These are phyloP conservation scores for Omphalotus olearius DNA, from an alignment of 1,284 basidiomycete genomes.

Conservation along the genomic window DNA sequence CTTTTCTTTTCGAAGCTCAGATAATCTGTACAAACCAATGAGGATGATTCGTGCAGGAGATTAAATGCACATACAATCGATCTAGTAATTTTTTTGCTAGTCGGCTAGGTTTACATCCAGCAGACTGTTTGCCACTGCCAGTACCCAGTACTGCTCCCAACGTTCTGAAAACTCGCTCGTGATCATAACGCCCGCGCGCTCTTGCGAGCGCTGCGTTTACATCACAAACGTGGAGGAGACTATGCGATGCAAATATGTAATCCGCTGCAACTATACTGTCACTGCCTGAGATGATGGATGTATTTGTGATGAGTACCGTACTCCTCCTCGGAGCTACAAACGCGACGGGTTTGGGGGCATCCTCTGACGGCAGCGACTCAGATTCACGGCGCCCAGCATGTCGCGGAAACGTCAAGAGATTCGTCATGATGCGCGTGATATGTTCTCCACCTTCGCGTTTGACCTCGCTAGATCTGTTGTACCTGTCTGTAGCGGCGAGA, in stretches of 20 bases:
- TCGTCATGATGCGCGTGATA: constrained; percentile 69
- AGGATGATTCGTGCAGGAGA: background rate
- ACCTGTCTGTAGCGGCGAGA: constrained; percentile 52
- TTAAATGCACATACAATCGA: constrained; percentile 36
- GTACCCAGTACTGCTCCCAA: constrained; percentile 48
- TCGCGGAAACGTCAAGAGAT: constrained; percentile 60
- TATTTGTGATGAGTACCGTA: constrained; percentile 64
- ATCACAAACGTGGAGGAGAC: constrained; percentile 46
- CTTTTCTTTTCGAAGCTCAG: constrained; percentile 55
- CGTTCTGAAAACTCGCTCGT: constrained; percentile 70
- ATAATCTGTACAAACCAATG: constrained; percentile 43
- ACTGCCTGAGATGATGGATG: constrained; percentile 49
- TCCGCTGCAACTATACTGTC: constrained; percentile 59
- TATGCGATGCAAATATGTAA: constrained; percentile 50
- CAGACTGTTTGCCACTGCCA: too few relatives aligned
- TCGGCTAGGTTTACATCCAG: constrained; percentile 7
- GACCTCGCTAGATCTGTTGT: constrained; percentile 27
- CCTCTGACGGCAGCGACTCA: constrained; percentile 23
- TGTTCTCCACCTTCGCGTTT: constrained; percentile 51
- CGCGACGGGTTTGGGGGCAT: constrained; percentile 26
- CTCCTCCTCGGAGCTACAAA: constrained; percentile 42
- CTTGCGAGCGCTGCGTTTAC: constrained; percentile 60
- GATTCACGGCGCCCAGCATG: constrained; percentile 35
- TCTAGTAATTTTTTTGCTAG: constrained; percentile 35
- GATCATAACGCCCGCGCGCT: constrained; percentile 58